Percentiles rank a stretch among this genome's conserved stretches.
phyloP scores from a whole-genome alignment of 2,329 filamentous ascomycete genomes.

The Dendrostoma leiphaemia region DNA sequence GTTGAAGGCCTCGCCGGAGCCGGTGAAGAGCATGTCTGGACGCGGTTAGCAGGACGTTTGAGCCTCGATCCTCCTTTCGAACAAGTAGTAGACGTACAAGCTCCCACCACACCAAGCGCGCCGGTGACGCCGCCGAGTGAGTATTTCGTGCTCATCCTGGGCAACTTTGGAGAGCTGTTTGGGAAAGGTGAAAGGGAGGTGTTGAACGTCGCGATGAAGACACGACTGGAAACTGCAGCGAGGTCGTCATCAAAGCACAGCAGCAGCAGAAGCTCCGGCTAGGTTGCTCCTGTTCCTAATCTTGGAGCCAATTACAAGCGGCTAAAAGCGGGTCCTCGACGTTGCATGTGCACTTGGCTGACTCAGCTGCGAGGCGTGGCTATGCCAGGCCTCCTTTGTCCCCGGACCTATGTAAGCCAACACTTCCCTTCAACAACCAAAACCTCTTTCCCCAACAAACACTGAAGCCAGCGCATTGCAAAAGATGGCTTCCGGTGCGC shows the following conservation, averaged over 20 bases:
- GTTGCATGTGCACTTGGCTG: neutral
- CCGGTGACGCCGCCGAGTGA: slow-evolving; percentile 66
- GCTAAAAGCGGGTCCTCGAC: slow-evolving; percentile 1
- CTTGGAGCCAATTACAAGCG: slow-evolving; percentile 9
- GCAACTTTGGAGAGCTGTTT: slow-evolving; percentile 23
- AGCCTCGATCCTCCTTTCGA: neutral
- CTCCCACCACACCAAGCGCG: slow-evolving; percentile 70
- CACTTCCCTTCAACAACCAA: slow-evolving; percentile 12
- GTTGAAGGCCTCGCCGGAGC: slow-evolving; percentile 94
- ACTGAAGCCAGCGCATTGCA: slow-evolving; percentile 15
- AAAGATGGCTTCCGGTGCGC: slow-evolving; percentile 48
- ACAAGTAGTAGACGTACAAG: slow-evolving; percentile 63
- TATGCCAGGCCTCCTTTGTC: neutral
- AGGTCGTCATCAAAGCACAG: slow-evolving; percentile 17
- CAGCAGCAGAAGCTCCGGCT: slow-evolving; percentile 8
- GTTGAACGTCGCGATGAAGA: slow-evolving; percentile 1
- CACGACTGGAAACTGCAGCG: slow-evolving; percentile 2
- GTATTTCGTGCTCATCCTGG: slow-evolving; percentile 70
- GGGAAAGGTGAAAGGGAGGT: neutral
- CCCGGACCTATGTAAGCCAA: slow-evolving; percentile 1
- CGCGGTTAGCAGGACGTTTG: slow-evolving; percentile 19
- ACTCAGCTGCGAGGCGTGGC: neutral
- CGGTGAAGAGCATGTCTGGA: slow-evolving; percentile 97
- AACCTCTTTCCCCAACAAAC: slow-evolving; percentile 25
- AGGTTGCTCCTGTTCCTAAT: neutral